Base-by-base conservation (phyloP, 371 early-diverging fungal genomes). In the Actinomortierella wolfii region DNA sequence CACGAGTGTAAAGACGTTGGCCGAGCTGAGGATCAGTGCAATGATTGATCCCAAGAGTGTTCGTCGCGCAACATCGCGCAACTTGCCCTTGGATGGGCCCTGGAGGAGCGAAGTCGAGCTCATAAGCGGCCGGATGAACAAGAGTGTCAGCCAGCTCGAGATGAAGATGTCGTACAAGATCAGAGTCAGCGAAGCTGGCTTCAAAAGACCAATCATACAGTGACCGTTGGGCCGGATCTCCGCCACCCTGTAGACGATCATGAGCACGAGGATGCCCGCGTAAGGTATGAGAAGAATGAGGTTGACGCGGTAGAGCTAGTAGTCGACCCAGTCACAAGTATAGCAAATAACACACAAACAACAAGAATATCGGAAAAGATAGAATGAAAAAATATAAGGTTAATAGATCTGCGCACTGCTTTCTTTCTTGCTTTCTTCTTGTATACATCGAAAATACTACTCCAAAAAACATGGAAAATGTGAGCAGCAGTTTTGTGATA, bases 61-160 rank as follows among this genome's bases (percentile, higher is more conserved):
- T 24, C 83, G 77, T 26, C 76, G 79, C 8, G 83, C 77, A 54
- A 81, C 80, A 60, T 81, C 69, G n/a, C 76, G 76, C 17, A 85
- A 61, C 23, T 54, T 64, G 17, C 70, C 70, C 58, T 70, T 70
- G 25, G 70, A 70, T 4, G 70, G 70, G 5, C 70, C 70, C 21
- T 70, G 70, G 14, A 70, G 58, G 39, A 60, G n/a, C n/a, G 64
- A 70, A 13, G 64, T 64, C 18, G 70, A 57, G 29, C 64, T 64
- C 45, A 70, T 71, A 26, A 80, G 68, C 7, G 55, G 76, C 15
- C 82, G 82, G 61, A 80, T 61, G 49, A 85, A 85, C 9, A 81
- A 64, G 15, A 53, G 56, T 8, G 79, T 71, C 26, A 78, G 76
- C 26, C 81, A 58, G 3, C 51, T 39, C 8, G 76, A 68, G 50